Evolutionary conservation across 164 flowering plant species (phyloP), one percentile per base, ranked within the genome.

Genomic region (Houttuynia cordata): DNA sequence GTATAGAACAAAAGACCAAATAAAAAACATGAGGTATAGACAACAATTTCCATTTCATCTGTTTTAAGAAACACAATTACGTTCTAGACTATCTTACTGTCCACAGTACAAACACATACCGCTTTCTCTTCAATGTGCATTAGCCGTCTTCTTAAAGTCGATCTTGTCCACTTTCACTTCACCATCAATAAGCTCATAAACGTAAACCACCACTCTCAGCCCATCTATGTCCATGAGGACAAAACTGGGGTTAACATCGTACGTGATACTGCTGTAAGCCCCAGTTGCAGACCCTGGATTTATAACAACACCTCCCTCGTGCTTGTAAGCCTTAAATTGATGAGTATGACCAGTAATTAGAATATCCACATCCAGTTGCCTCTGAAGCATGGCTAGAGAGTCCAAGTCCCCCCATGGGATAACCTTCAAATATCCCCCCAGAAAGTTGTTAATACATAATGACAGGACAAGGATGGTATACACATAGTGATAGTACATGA

Each of bases 311-410:
- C 72, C 72, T 17, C 72, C 72, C 57, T 69, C 68, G 30, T 69
- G 72, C 54, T 69, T 69, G 68, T 69, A 64, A 22, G 67, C 67
- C 67, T 64, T 64, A 61, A 84, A 84, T 73, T 84, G 94, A 70
- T 86, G 94, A 51, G 94, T 84, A 67, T 90, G 97, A 39, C 97
- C 97, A 0, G 91, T 90, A 51, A 90, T 87, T 22, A 87, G 87
- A 70, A 90, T 90, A 76, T 87, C 97, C 15, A 90, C 97, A 67
- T 86, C 95, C 70, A 90, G 68, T 77, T 90, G 95, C 67, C 97
- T 85, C 73, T 90, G 97, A 53, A 90, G 83, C 97, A 90, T 90
- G 60, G 95, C 91, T 51, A 90, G 73, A 17, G 96, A 90, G 70
- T 90, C 95, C 56, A 90, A 73, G 74, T 30, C 37, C 37, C 37